A percentile compares a stretch with the other conserved stretches of the same genome.
These are phyloP conservation scores for Brassica juncea DNA, from an alignment of 345 rosid genomes.

Conservation along the genomic window DNA sequence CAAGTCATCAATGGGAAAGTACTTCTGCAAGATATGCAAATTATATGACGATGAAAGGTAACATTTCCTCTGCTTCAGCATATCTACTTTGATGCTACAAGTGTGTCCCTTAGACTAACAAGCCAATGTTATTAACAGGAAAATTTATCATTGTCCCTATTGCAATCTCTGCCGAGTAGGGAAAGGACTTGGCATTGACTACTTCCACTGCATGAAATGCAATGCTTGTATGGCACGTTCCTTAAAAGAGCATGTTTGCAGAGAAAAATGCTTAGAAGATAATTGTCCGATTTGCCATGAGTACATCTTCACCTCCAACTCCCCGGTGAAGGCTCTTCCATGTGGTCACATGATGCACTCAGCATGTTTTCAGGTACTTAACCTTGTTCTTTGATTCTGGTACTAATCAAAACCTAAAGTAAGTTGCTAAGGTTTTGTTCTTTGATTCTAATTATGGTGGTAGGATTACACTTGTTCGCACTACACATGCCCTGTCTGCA, in stretches of 20 bases:
- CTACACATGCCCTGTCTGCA: conserved; percentile 88
- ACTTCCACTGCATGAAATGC: conserved; percentile 95
- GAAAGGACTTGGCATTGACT: conserved; percentile 85
- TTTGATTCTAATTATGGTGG: conserved; percentile 35
- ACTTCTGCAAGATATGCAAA: conserved; percentile 80
- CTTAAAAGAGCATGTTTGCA: conserved; percentile 63
- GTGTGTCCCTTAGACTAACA: conserved; percentile 1
- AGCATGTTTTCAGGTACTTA: conserved; percentile 64
- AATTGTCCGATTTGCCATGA: conserved; percentile 92
- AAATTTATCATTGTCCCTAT: conserved; percentile 92
- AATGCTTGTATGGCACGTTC: conserved; percentile 82
- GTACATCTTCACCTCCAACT: conserved; percentile 68
- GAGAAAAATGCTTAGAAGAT: conserved; percentile 74
- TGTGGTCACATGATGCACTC: conserved; percentile 98
- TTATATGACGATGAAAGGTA: conserved; percentile 81
- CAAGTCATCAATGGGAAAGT: conserved; percentile 69
- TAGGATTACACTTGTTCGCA: conserved; percentile 77
- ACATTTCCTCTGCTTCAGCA: background rate
- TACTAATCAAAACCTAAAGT: background rate
- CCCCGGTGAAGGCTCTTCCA: conserved; percentile 74
- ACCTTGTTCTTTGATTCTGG: background rate
- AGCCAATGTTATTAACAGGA: conserved; percentile 49
- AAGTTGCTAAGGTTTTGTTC: conserved; percentile 7
- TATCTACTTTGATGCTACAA: background rate
- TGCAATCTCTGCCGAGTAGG: conserved; percentile 92